phyloP scores from a whole-genome alignment of 179 eudicot species.

The Pouteria campechiana region DNA sequence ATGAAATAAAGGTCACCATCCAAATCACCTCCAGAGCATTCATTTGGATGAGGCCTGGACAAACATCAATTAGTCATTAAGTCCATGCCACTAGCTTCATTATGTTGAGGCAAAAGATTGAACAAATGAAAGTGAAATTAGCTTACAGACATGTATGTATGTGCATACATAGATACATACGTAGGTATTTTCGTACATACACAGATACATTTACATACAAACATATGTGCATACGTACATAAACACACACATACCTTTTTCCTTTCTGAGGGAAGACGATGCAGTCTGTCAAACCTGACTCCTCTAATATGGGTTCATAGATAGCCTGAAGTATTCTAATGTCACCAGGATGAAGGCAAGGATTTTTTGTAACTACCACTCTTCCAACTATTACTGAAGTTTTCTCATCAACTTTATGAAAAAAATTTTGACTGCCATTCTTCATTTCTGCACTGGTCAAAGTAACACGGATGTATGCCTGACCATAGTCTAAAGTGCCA shows the following conservation, averaged over 20 bases:
- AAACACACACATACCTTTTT: constrained; percentile 63
- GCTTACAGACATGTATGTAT: too few relatives aligned
- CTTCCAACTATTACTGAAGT: constrained; percentile 58
- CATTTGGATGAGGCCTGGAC: constrained; percentile 95
- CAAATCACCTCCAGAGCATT: constrained; percentile 97
- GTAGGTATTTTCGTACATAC: too few relatives aligned
- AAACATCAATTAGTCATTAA: not conserved
- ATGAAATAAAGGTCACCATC: constrained; percentile 91
- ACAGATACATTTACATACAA: too few relatives aligned
- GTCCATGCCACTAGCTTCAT: not conserved
- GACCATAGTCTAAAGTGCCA: constrained; percentile 66
- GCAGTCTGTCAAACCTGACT: constrained; percentile 63
- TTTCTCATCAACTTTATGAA: constrained; percentile 52
- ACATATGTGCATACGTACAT: too few relatives aligned
- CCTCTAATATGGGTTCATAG: constrained; percentile 54
- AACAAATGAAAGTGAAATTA: too few relatives aligned
- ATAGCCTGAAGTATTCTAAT: constrained; percentile 90
- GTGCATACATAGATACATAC: too few relatives aligned
- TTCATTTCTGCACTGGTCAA: constrained; percentile 51
- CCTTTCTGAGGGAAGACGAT: constrained; percentile 92
- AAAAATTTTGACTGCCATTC: constrained; percentile 26
- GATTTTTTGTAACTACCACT: constrained; percentile 89
- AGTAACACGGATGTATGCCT: constrained; percentile 66
- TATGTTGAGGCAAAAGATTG: not conserved
- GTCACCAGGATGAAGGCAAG: constrained; percentile 97